Conservation (phyloP, 2,329 filamentous ascomycete species). For the Trichophyton rubrum region DNA sequence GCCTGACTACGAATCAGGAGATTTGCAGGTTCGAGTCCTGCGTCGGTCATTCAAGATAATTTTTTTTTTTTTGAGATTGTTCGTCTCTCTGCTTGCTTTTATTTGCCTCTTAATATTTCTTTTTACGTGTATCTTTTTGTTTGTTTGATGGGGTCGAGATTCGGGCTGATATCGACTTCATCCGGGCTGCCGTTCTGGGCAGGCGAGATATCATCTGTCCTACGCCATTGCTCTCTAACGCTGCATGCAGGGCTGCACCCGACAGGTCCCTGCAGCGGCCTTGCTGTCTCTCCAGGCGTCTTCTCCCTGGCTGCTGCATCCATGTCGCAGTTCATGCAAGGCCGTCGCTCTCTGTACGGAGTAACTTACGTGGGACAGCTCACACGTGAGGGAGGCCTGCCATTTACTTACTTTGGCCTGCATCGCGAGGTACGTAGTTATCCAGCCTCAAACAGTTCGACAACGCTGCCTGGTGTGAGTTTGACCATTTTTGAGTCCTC, state of each 20-base stretch:
- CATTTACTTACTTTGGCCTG: neutral
- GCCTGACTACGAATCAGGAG: conserved; percentile 2
- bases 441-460: no score
- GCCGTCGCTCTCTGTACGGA: neutral
- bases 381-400: neutral
- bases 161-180: neutral
- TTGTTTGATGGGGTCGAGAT: no score
- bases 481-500: neutral
- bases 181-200: neutral
- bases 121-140: no score
- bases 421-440: no score
- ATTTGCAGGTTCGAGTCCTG: conserved; percentile 4
- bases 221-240: neutral
- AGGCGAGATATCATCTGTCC: neutral
- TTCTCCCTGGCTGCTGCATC: neutral
- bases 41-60: neutral
- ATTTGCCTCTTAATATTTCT: no score
- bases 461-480: no score
- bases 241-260: neutral
- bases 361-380: neutral
- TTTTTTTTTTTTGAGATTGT: neutral
- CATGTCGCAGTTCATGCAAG: conserved; percentile 1
- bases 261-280: neutral
- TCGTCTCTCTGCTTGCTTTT: no score
- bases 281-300: no score